Conservation (phyloP, 768 basidiomycete species). For the Phanerochaete carnosa region DNA sequence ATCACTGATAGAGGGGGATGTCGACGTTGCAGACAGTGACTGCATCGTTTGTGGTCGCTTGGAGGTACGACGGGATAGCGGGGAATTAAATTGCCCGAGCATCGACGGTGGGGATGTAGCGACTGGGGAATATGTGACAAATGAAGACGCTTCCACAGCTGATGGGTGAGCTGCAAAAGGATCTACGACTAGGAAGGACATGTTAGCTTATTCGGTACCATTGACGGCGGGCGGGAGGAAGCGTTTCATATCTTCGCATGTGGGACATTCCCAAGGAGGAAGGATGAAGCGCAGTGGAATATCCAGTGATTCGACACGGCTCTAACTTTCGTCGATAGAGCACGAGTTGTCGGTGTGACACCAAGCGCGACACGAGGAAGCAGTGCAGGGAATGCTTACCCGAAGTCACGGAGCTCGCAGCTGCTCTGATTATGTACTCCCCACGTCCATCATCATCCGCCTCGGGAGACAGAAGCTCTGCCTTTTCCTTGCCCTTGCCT, state of each 20-base stretch:
- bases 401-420: conserved; percentile 3
- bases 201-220: neutral
- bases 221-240: neutral
- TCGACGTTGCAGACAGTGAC: conserved; percentile 8
- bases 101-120: conserved; percentile 7
- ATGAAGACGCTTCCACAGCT: conserved; percentile 18
- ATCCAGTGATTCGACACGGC: too few species aligned
- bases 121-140: conserved; percentile 12
- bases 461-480: neutral
- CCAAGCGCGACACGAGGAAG: neutral
- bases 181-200: conserved; percentile 12
- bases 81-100: conserved; percentile 7
- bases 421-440: neutral
- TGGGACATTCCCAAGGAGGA: neutral
- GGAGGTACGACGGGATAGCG: neutral
- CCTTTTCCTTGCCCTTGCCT: conserved; percentile 2
- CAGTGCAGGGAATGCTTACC: conserved; percentile 1
- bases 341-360: neutral
- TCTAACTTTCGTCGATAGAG: neutral
- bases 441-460: neutral
- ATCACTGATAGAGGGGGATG: neutral
- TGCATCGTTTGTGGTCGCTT: conserved; percentile 8
- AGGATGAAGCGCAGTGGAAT: neutral
- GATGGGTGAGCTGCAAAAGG: conserved; percentile 25
- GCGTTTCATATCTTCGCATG: neutral